A percentile compares a stretch with the other conserved stretches of the same genome.
These are phyloP conservation scores for Diaporthe citri DNA, from an alignment of 2,329 filamentous ascomycete genomes.

Conservation along the genomic window DNA sequence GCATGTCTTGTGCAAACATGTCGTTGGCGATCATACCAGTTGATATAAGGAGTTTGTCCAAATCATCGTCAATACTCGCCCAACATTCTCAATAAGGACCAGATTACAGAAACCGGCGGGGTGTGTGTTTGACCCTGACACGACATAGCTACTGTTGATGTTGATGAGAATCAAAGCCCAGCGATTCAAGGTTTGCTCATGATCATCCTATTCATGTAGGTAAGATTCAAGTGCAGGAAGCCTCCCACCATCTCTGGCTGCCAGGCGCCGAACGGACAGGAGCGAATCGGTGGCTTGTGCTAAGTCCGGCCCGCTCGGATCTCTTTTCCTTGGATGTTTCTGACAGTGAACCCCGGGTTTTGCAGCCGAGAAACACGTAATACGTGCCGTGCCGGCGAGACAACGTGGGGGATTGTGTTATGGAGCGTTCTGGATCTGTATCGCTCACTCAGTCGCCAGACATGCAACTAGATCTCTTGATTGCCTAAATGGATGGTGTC, in stretches of 20 bases:
- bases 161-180: neutral
- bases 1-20: neutral
- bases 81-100: neutral
- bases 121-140: neutral
- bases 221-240: neutral
- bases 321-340: neutral
- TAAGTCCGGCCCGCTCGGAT: neutral
- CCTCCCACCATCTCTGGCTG: neutral
- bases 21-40: neutral
- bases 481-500: neutral
- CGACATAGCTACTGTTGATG: neutral
- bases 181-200: too few relatives aligned
- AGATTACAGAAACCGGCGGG: neutral
- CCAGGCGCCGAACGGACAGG: too few relatives aligned
- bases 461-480: neutral
- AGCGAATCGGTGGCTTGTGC: neutral
- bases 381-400: neutral
- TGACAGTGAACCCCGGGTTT: neutral
- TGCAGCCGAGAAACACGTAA: neutral
- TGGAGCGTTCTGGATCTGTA: neutral
- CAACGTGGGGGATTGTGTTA: neutral
- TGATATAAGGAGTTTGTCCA: neutral
- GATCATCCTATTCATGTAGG: neutral
- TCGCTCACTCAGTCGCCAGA: neutral
- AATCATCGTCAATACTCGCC: neutral